Percentiles rank a stretch among this genome's conserved stretches.
phyloP scores from a whole-genome alignment of 768 basidiomycete genomes.

The Psilocybe tampanensis region DNA sequence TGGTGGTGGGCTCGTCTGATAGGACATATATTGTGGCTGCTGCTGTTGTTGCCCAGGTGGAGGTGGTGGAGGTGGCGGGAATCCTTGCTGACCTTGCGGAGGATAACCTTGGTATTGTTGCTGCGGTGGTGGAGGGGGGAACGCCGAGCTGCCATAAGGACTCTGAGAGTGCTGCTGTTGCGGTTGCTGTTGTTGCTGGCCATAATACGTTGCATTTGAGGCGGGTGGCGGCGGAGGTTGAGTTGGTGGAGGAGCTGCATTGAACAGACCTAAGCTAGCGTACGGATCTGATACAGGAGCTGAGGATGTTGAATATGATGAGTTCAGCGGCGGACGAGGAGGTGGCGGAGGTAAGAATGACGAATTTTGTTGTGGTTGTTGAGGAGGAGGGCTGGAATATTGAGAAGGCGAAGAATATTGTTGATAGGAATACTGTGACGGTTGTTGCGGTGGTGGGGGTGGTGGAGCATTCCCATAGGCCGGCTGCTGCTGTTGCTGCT shows the following conservation, averaged over 20 bases:
- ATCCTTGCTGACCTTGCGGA: slow-evolving; percentile 18
- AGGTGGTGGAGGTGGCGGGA: slow-evolving; percentile 22
- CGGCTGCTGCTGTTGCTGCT: slow-evolving; percentile 17
- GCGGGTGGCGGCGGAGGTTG: slow-evolving; percentile 20
- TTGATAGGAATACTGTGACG: slow-evolving; percentile 20
- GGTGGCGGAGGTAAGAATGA: slow-evolving; percentile 35
- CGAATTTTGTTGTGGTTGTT: slow-evolving; percentile 24
- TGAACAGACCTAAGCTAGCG: slow-evolving; percentile 38
- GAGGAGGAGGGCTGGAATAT: slow-evolving; percentile 17
- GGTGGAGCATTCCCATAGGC: slow-evolving; percentile 10
- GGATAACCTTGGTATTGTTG: slow-evolving; percentile 22
- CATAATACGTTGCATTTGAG: slow-evolving; percentile 6
- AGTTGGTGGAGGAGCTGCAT: slow-evolving; percentile 17
- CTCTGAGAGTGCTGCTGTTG: slow-evolving; percentile 3
- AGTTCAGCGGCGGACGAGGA: slow-evolving; percentile 26
- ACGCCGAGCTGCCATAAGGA: slow-evolving; percentile 10
- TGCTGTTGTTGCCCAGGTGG: slow-evolving; percentile 24
- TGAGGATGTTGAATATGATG: slow-evolving; percentile 18
- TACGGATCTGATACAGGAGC: slow-evolving; percentile 37
- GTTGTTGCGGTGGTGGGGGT: slow-evolving; percentile 24
- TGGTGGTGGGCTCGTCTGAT: slow-evolving; percentile 21
- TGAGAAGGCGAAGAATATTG: slow-evolving; percentile 19
- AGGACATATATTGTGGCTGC: slow-evolving; percentile 17
- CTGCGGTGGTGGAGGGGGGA: slow-evolving; percentile 4
- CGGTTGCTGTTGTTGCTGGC: slow-evolving; percentile 14